Conservation (phyloP, 495 filamentous ascomycete genomes). For the Chaetomidium leptoderma region DNA sequence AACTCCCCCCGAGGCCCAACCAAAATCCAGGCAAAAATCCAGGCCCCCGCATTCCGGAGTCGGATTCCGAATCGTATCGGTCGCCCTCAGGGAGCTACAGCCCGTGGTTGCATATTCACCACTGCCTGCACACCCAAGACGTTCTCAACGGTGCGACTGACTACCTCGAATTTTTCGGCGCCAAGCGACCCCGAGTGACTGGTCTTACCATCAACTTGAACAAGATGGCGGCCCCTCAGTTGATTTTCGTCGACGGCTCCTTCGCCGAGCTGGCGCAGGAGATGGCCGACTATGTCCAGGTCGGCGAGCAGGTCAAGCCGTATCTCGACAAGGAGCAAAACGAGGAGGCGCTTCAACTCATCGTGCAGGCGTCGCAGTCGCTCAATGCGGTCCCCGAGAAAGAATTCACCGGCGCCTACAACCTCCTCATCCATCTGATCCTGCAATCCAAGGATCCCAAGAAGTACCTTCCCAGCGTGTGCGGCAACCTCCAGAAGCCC, state of each 20-base stretch:
- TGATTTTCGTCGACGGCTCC: slow-evolving; percentile 81
- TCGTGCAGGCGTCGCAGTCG: slow-evolving; percentile 65
- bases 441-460: slow-evolving; percentile 75
- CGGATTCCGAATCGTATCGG: not conserved
- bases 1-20: slow-evolving; percentile 11
- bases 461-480: slow-evolving; percentile 81
- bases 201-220: slow-evolving; percentile 20
- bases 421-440: slow-evolving; percentile 89
- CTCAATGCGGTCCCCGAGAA: slow-evolving; percentile 86
- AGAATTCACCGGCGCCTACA: slow-evolving; percentile 92
- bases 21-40: not conserved
- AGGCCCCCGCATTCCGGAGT: not conserved
- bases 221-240: slow-evolving; percentile 38
- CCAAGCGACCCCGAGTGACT: not conserved
- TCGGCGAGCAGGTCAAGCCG: slow-evolving; percentile 65
- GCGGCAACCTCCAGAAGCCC: slow-evolving; percentile 79
- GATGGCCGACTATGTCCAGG: slow-evolving; percentile 75
- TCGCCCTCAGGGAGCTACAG: not conserved
- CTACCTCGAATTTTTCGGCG: slow-evolving; percentile 10
- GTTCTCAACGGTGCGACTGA: slow-evolving; percentile 11
- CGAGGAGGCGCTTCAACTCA: slow-evolving; percentile 83
- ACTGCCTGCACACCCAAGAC: slow-evolving; percentile 7
- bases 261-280: slow-evolving; percentile 87
- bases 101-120: not conserved
- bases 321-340: slow-evolving; percentile 67